Evolutionary conservation across 306 rosid genomes (phyloP).

Genomic region (Hippophae tibetana): DNA sequence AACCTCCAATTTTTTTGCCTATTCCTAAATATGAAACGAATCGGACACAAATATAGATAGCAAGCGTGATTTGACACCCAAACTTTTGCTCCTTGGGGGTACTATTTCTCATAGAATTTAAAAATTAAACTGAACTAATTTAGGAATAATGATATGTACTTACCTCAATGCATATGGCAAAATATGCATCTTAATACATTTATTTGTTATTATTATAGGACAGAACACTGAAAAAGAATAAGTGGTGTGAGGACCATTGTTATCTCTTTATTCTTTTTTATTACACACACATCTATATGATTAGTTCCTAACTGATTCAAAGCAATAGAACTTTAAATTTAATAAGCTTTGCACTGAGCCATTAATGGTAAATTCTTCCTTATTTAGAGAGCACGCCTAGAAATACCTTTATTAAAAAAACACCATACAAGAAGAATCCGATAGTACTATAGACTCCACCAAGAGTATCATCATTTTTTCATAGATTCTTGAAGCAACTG

Average conservation of each 20-base stretch:
- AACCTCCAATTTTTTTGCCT: too few relatives aligned
- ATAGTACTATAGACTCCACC: conserved; percentile 34
- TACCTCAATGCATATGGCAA: too few relatives aligned
- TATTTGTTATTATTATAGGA: too few relatives aligned
- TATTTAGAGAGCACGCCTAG: conserved; percentile 21
- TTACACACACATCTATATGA: conserved; percentile 21
- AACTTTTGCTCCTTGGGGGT: too few relatives aligned
- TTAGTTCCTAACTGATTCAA: conserved; percentile 19
- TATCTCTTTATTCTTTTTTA: conserved; percentile 18
- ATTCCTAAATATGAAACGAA: too few relatives aligned
- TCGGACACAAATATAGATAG: too few relatives aligned
- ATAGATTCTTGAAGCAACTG: conserved; percentile 47
- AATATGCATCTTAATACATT: too few relatives aligned
- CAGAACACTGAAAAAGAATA: too few relatives aligned
- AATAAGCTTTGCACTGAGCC: conserved; percentile 12
- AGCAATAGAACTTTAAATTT: conserved; percentile 10
- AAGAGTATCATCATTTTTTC: conserved; percentile 25
- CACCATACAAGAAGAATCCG: conserved; percentile 45
- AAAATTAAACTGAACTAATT: too few relatives aligned
- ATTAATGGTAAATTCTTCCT: conserved; percentile 32
- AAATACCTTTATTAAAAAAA: conserved; percentile 11
- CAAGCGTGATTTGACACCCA: too few relatives aligned
- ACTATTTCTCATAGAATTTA: too few relatives aligned
- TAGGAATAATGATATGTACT: too few relatives aligned
- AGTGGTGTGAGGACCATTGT: conserved; percentile 33